Base-by-base conservation (phyloP, 2,329 filamentous ascomycete genomes). In the Trichoderma sp. region DNA sequence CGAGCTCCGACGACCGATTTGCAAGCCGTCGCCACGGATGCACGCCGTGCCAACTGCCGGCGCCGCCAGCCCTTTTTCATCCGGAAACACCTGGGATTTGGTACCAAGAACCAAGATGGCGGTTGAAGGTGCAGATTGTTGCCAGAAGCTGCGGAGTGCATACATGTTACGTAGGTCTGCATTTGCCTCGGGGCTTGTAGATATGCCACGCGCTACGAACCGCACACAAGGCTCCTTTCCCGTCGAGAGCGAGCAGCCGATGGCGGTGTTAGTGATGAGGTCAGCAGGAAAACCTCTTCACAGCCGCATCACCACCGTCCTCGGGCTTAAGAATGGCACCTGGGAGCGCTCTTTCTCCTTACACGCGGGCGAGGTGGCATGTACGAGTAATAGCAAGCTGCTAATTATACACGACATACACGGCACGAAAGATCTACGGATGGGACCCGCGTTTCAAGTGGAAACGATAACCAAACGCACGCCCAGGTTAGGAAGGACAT, bases 41-140 rank as follows among this genome's bases (percentile, higher is more conserved):
- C 56, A 50, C 69, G 59, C 69, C 69, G 69, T 35, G 56, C 35
- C 69, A 72, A 72, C 69, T 72, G 69, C 59, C 69, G 69, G 69
- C 69, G 59, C 68, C 68, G 68, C 56, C 38, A 72, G 69, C 21
- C 18, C 16, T 64, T 9, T 72, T 72, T 63, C 12, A 53, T 53
- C 59, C 59, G 38, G 69, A 24, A 72, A 72, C 69, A 35, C 69
- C 69, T 72, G 59, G 35, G 56, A 33, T 35, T 24, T 29, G 18
- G 24, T 59, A 62, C n/a, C 33, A 45, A 27, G 24, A 27, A 59
- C 53, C 67, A 45, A 71, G 53, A 62, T 29, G 33, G 67, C 33
- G 33, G 53, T 41, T 60, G 53, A 60, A 62, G 18, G 8, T 56
- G 50, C 50, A 56, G 21, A 56, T 56, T 56, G 50, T 56, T 56